Conservation (phyloP, 805 yeast genomes). For the Zygosaccharomyces rouxii region DNA sequence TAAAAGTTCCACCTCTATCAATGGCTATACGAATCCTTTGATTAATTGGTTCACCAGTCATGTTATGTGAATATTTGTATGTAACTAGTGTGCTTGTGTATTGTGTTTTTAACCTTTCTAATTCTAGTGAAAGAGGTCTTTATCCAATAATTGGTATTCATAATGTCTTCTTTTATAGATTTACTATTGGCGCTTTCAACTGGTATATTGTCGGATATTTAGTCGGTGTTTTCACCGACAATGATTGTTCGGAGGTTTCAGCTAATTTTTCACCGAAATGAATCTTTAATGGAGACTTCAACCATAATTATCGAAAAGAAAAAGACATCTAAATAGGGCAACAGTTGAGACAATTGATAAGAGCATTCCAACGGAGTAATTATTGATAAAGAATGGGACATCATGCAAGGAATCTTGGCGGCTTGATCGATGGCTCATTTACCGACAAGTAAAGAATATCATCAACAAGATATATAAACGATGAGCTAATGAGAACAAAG, state of each 20-base stretch:
- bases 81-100: neutral
- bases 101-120: neutral
- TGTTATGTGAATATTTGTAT: neutral
- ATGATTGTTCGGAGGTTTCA: neutral
- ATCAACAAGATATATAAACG: neutral
- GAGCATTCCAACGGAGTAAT: neutral
- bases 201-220: neutral
- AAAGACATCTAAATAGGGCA: neutral
- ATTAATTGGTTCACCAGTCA: neutral
- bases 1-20: constrained; percentile 86
- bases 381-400: neutral
- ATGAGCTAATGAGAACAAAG: neutral
- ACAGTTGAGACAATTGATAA: neutral
- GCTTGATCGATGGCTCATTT: neutral
- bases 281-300: neutral
- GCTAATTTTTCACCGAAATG: neutral
- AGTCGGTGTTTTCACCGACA: neutral
- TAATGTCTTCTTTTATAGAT: neutral
- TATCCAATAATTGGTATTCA: neutral
- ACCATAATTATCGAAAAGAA: neutral
- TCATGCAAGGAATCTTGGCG: neutral
- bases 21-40: constrained; percentile 39
- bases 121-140: neutral
- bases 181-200: neutral
- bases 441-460: neutral